Base-by-base conservation (phyloP, 306 rosid genomes). In the Gleditsia sinensis region DNA sequence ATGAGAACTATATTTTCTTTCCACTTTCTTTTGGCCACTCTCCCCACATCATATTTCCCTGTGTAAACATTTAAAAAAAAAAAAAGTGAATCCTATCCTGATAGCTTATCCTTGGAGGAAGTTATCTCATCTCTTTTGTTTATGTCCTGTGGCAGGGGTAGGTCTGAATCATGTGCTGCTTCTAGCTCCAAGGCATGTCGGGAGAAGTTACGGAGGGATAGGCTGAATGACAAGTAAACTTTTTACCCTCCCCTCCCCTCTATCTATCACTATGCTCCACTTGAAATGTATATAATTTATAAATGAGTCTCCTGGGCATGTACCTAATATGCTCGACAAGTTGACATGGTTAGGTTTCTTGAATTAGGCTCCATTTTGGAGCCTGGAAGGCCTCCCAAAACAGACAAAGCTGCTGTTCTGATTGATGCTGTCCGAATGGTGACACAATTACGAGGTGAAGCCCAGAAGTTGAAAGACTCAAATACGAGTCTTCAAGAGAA, bases 201-300 rank as follows among this genome's bases (percentile, higher is more conserved):
- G 74, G 98, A 94, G 86, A 94, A 94, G 91, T 72, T 86, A 83
- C 88, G 97, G 24, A 94, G 98, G 84, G 98, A 91, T 71, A 91
- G 83, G 85, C 97, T 94, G 75, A 94, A 94, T 12, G 98, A 94
- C 90, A 94, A 89, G 98, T 91, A 86, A 75, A 24, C 16, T 4
- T 65, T 63, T 49, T 24, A 40, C 33, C 68, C 68, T 11, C 43
- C 28, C 60, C 21, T 16, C 17, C 48, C 42, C 27, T 36, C 24
- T n/a, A 53, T 64, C 34, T 48, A 8, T 64, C 50, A 57, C 49
- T 25, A 14, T 30, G 49, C 71, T 57, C 40, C 27, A 0, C 30
- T 1, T 54, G 69, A 75, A n/a, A n/a, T n/a, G 25, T 74, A 60
- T 68, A 28, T 61, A 25, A n/a, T n/a, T n/a, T 42, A 54, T n/a